These are phyloP conservation scores for Mycotypha africana DNA, from an alignment of 371 early-diverging fungal genomes.

Conservation along the genomic window DNA sequence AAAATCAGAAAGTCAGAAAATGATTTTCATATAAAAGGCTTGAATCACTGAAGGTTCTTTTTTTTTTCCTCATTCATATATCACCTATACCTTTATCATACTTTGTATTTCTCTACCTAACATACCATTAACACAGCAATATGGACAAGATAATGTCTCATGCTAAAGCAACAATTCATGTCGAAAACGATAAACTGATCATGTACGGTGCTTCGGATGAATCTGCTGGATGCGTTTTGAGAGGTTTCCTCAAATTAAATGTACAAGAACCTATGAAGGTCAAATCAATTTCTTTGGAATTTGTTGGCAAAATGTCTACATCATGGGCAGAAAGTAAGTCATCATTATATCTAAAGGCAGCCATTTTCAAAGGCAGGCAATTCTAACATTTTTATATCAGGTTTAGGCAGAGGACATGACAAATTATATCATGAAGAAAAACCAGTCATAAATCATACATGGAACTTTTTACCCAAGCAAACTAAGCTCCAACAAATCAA, in stretches of 20 bases:
- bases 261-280: conserved; percentile 29
- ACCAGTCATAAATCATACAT: conserved; percentile 23
- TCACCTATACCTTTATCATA: too few species aligned
- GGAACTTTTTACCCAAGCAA: conserved; percentile 27
- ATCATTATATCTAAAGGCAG: conserved; percentile 5
- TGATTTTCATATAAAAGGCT: too few species aligned
- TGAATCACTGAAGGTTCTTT: too few species aligned
- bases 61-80: too few species aligned
- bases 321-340: conserved; percentile 36
- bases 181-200: conserved; percentile 35
- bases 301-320: conserved; percentile 26
- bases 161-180: conserved; percentile 19
- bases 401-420: conserved; percentile 5
- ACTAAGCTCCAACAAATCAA: conserved; percentile 16
- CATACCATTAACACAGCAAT: too few species aligned
- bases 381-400: conserved; percentile 2
- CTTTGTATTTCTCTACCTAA: too few species aligned
- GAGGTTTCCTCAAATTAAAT: conserved; percentile 27
- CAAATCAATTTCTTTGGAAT: conserved; percentile 27
- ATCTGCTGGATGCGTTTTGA: conserved; percentile 40
- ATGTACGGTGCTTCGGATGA: conserved; percentile 35
- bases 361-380: conserved; percentile 25
- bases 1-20: too few species aligned
- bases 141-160: conserved; percentile 13
- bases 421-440: conserved; percentile 29